A percentile compares a stretch with the other conserved stretches of the same genome.
phyloP scores from a whole-genome alignment of 768 basidiomycete species.

The Tulasnella sp. region DNA sequence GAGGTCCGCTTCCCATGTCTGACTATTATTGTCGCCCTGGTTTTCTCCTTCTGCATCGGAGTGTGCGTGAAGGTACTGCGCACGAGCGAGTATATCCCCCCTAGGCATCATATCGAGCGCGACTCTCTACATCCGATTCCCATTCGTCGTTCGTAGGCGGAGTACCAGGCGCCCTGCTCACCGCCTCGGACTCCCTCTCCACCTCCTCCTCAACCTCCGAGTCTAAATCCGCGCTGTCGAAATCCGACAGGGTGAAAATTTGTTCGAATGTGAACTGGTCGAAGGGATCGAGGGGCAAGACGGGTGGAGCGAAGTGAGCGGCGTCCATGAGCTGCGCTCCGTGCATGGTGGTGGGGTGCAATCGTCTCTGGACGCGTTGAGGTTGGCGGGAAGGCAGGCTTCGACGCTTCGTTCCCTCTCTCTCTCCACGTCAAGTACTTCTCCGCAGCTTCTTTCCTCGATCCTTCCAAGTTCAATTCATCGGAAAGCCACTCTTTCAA shows the following conservation, averaged over 20 bases:
- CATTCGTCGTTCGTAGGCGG: not conserved
- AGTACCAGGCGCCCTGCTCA: too few species aligned
- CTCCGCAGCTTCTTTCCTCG: slow-evolving; percentile 1
- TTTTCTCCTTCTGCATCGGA: not conserved
- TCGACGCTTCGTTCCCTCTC: not conserved
- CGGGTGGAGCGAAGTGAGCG: not conserved
- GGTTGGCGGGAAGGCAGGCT: not conserved
- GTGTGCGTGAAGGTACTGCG: not conserved
- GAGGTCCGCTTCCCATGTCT: slow-evolving; percentile 2
- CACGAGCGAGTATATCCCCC: not conserved
- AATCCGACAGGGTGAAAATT: not conserved
- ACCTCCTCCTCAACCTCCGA: not conserved
- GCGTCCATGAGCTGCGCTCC: not conserved
- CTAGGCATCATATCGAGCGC: too few species aligned
- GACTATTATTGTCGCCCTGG: too few species aligned
- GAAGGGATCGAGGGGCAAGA: not conserved
- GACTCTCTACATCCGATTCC: not conserved
- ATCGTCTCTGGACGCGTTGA: not conserved
- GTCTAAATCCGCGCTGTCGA: not conserved
- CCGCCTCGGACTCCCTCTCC: too few species aligned
- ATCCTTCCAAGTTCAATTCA: not conserved
- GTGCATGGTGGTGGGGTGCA: not conserved
- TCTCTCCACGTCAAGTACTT: slow-evolving; percentile 12
- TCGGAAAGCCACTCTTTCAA: slow-evolving; percentile 7
- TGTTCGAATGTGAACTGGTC: not conserved